Conservation (phyloP, 768 basidiomycete genomes). For the Clitopilus passeckerianus region DNA sequence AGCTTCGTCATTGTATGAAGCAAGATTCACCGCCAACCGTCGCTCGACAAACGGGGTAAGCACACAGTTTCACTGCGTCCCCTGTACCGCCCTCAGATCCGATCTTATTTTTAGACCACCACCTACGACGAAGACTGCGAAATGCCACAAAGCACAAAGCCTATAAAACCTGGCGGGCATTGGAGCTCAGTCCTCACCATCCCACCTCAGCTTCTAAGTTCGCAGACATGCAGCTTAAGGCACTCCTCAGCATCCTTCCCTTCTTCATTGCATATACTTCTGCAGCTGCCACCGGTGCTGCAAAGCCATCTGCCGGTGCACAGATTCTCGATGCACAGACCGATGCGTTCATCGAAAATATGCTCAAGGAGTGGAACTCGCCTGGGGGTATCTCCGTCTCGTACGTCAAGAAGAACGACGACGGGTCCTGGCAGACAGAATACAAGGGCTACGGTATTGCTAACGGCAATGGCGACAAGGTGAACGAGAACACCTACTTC, state of each 20-base stretch:
- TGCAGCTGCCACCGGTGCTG: not conserved
- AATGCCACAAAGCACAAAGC: not conserved
- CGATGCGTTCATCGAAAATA: conserved; percentile 7
- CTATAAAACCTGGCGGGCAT: not conserved
- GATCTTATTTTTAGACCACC: not conserved
- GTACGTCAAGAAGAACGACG: conserved; percentile 5
- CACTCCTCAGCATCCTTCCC: not conserved
- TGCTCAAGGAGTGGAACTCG: conserved; percentile 7
- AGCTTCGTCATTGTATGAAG: not conserved
- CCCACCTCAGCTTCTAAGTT: not conserved
- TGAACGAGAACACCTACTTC: conserved; percentile 1
- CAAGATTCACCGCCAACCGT: not conserved
- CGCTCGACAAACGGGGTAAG: not conserved
- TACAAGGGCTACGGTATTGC: conserved; percentile 13
- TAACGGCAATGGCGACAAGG: not conserved
- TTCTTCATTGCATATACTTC: not conserved
- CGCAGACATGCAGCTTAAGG: not conserved
- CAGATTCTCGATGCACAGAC: conserved; percentile 5
- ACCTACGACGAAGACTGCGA: not conserved
- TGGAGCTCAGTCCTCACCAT: not conserved
- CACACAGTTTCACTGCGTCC: not conserved
- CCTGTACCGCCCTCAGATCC: not conserved
- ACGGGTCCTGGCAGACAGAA: conserved; percentile 9
- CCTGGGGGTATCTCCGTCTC: conserved; percentile 12
- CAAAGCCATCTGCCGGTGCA: not conserved